Evolutionary conservation across 2,329 filamentous ascomycete species (phyloP).

Genomic region (Dothistroma septosporum): DNA sequence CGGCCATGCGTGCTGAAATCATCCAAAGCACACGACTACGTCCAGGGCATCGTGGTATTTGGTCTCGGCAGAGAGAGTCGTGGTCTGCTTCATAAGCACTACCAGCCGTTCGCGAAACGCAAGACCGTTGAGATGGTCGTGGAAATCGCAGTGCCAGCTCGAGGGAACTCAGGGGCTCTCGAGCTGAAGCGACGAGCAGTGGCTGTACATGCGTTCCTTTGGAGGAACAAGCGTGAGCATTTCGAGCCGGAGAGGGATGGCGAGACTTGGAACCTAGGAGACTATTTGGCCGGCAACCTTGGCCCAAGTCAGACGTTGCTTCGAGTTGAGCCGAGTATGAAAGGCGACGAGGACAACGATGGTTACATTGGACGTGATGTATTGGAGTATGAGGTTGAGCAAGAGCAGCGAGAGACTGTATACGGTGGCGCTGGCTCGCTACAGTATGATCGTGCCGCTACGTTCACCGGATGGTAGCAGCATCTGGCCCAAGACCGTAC

Average conservation of each 20-base stretch:
- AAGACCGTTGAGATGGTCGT: conserved; percentile 21
- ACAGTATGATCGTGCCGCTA: conserved; percentile 14
- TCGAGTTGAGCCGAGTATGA: conserved; percentile 11
- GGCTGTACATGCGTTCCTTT: conserved; percentile 13
- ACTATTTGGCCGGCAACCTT: conserved; percentile 22
- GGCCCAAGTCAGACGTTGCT: conserved; percentile 7
- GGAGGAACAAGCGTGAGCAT: conserved; percentile 4
- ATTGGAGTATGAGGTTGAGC: conserved; percentile 11
- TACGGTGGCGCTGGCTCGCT: conserved; percentile 10
- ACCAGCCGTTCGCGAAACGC: conserved; percentile 18
- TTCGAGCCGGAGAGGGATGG: not conserved
- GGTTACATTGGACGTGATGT: conserved; percentile 19
- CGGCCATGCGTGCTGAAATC: conserved; percentile 24
- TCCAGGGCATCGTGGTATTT: conserved; percentile 31
- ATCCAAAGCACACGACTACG: conserved; percentile 15
- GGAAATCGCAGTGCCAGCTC: not conserved
- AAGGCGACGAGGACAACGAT: conserved; percentile 19
- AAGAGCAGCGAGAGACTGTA: conserved; percentile 16
- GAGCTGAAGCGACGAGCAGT: not conserved
- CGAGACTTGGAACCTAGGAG: conserved; percentile 24
- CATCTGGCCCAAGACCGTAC: not conserved
- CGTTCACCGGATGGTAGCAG: conserved; percentile 21
- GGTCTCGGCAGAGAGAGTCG: conserved; percentile 23
- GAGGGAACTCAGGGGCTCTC: not conserved
- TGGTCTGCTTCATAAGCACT: conserved; percentile 25